These are phyloP conservation scores for Rhazya stricta DNA, from an alignment of 257 asterid genomes.

Conservation along the genomic window DNA sequence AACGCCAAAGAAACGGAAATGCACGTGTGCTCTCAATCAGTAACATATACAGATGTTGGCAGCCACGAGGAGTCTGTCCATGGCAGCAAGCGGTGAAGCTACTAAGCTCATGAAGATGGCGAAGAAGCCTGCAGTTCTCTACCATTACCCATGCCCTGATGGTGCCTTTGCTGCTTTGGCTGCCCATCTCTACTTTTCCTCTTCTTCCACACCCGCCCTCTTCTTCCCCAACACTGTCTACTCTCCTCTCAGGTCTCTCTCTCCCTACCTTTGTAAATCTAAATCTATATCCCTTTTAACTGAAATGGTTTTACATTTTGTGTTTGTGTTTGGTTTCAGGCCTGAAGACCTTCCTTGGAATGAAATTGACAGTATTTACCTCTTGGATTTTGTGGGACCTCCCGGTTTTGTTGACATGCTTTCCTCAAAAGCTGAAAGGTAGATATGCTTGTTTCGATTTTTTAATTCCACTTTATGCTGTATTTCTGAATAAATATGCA, in stretches of 20 bases:
- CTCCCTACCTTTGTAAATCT: background rate
- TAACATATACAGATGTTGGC: background rate
- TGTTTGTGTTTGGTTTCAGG: constrained; percentile 27
- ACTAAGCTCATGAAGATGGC: constrained; percentile 10
- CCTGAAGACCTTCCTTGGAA: constrained; percentile 62
- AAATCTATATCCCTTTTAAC: background rate
- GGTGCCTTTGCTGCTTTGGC: constrained; percentile 96
- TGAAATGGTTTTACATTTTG: constrained; percentile 19
- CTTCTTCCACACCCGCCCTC: constrained; percentile 26
- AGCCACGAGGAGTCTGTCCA: background rate
- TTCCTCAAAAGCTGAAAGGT: constrained; percentile 55
- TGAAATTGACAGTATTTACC: constrained; percentile 60
- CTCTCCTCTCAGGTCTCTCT: constrained; percentile 59
- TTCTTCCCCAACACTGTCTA: constrained; percentile 86
- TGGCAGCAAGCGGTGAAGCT: background rate
- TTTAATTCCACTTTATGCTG: background rate
- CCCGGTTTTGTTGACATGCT: constrained; percentile 64
- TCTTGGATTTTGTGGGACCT: constrained; percentile 93
- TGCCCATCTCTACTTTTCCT: constrained; percentile 73
- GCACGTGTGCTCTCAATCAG: no score
- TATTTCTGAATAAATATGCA: background rate
- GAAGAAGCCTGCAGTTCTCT: constrained; percentile 57
- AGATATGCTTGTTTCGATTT: constrained; percentile 4
- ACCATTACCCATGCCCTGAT: constrained; percentile 93
- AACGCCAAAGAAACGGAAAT: no score